Evolutionary conservation across 2,329 filamentous ascomycete genomes (phyloP).

Genomic region (Ascomycota sp.): DNA sequence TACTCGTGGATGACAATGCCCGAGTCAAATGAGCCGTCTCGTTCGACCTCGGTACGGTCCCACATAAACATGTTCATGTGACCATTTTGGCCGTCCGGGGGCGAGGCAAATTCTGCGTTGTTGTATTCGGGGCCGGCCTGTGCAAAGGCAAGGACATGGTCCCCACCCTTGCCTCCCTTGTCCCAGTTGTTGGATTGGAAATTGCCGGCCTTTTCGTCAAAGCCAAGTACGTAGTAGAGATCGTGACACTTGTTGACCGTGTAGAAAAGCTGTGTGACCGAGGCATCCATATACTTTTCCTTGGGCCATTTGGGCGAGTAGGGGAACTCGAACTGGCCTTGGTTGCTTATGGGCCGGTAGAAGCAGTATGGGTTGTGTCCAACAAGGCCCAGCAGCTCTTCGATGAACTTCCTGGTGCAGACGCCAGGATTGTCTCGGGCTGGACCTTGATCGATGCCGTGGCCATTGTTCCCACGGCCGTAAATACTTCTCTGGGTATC

Average conservation of each 20-base stretch:
- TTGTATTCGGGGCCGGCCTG: conserved; percentile 11
- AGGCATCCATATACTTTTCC: conserved; percentile 27
- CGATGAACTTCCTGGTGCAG: too few relatives aligned
- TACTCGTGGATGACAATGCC: conserved; percentile 38
- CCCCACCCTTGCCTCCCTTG: conserved; percentile 25
- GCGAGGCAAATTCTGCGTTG: too few relatives aligned
- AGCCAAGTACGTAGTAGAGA: conserved; percentile 32
- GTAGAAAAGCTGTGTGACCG: conserved; percentile 37
- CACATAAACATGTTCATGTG: too few relatives aligned
- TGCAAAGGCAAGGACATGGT: conserved; percentile 31
- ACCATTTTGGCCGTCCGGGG: too few relatives aligned
- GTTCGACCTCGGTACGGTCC: conserved; percentile 1
- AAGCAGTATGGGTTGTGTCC: too few relatives aligned
- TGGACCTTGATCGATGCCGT: too few relatives aligned
- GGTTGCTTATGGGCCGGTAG: too few relatives aligned
- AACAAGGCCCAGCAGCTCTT: too few relatives aligned
- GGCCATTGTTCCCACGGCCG: too few relatives aligned
- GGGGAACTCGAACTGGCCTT: conserved; percentile 21
- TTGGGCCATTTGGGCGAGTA: conserved; percentile 14
- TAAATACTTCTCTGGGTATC: too few relatives aligned
- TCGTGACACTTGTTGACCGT: conserved; percentile 37
- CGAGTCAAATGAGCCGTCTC: conserved; percentile 35
- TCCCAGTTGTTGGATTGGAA: conserved; percentile 35
- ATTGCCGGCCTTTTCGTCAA: conserved; percentile 34
- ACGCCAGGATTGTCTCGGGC: too few relatives aligned